Conservation (phyloP, 2,329 filamentous ascomycete species). For the Thielaviopsis ethacetica region DNA sequence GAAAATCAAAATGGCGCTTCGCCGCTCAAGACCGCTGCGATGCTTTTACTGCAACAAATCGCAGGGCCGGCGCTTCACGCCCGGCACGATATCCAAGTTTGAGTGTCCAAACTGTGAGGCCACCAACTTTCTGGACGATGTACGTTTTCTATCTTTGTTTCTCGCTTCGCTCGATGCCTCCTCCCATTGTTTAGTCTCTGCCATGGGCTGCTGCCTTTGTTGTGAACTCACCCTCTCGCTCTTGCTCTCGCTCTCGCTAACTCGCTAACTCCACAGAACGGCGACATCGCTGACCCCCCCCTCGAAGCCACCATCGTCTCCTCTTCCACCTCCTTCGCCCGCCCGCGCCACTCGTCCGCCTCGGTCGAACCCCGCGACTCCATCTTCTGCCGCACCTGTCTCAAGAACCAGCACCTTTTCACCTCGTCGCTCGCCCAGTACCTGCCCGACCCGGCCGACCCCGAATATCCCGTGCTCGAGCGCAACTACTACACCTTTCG, state of each 20-base stretch:
- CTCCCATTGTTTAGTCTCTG: too few species aligned
- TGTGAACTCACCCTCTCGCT: background rate
- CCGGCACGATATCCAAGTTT: conserved; percentile 42
- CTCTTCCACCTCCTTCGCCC: conserved; percentile 15
- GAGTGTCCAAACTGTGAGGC: conserved; percentile 67
- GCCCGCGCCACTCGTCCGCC: conserved; percentile 17
- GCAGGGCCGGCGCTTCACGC: conserved; percentile 42
- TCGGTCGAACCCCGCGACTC: conserved; percentile 14
- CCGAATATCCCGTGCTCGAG: conserved; percentile 53
- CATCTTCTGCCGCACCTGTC: conserved; percentile 58
- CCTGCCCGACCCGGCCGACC: conserved; percentile 48
- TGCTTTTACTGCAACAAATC: conserved; percentile 77
- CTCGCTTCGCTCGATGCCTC: background rate
- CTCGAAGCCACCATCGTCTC: conserved; percentile 34
- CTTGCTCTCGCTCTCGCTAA: background rate
- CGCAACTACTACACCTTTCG: conserved; percentile 54
- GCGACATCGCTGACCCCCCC: conserved; percentile 79
- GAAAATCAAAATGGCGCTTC: conserved; percentile 17
- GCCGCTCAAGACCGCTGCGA: conserved; percentile 30
- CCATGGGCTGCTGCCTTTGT: too few species aligned
- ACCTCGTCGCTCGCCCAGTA: conserved; percentile 65
- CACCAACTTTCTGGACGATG: conserved; percentile 77
- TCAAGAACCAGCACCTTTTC: conserved; percentile 78
- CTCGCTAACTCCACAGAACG: conserved; percentile 38
- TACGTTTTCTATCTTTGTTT: conserved; percentile 23